These are phyloP conservation scores for Funneliformis mosseae DNA, from an alignment of 192 early-diverging fungal species.

Conservation along the genomic window DNA sequence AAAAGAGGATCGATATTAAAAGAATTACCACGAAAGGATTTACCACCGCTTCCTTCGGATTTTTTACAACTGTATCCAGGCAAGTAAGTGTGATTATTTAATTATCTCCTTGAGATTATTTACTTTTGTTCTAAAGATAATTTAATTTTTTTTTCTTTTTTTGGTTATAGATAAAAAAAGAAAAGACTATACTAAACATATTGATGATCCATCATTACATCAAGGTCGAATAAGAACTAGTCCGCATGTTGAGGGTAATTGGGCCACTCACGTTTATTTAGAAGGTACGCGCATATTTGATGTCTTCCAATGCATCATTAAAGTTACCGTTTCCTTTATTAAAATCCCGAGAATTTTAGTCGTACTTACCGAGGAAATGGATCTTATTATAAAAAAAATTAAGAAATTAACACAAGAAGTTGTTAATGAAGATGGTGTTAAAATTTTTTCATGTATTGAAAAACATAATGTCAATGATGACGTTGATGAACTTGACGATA, in stretches of 20 bases:
- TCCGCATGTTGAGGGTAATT: constrained; percentile 48
- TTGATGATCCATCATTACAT: constrained; percentile 17
- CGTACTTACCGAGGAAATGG: neutral
- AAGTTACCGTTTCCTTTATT: neutral
- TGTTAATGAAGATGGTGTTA: neutral
- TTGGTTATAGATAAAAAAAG: neutral
- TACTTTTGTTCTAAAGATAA: neutral
- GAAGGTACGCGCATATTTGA: constrained; percentile 31
- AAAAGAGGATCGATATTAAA: neutral
- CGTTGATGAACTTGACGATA: neutral
- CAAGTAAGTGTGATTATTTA: neutral
- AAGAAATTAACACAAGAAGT: neutral
- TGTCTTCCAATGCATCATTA: too few species aligned
- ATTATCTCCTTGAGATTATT: neutral
- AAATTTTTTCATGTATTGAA: neutral
- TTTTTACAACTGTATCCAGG: constrained; percentile 18
- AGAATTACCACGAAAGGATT: neutral
- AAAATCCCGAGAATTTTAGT: neutral
- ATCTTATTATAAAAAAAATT: neutral
- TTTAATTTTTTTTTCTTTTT: neutral
- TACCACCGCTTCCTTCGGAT: neutral
- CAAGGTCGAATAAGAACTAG: constrained; percentile 39
- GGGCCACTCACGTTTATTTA: constrained; percentile 50
- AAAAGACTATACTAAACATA: constrained; percentile 9
- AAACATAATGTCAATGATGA: neutral